These are phyloP conservation scores for Nakazawaea wickerhamii DNA, from an alignment of 805 yeast species.

Conservation along the genomic window DNA sequence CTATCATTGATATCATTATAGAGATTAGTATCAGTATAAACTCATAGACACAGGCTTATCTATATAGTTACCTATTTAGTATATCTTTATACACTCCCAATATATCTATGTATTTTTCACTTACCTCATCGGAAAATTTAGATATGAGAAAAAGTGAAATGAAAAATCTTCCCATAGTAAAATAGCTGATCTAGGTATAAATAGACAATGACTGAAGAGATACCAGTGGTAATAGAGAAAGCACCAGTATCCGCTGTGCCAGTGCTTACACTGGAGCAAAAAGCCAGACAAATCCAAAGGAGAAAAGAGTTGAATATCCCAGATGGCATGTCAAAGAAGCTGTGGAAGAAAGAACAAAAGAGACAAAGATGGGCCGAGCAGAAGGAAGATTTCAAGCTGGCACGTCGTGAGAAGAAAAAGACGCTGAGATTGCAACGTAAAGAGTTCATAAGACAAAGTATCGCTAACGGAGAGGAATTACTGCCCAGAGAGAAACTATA, in stretches of 20 bases:
- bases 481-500: slow-evolving; percentile 26
- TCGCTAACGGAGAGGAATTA: slow-evolving; percentile 34
- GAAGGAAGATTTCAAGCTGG: slow-evolving; percentile 53
- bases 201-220: neutral
- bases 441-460: slow-evolving; percentile 28
- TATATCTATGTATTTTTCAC: no score
- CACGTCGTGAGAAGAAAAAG: slow-evolving; percentile 51
- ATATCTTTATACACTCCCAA: no score
- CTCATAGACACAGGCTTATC: no score
- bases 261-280: neutral
- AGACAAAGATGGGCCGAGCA: slow-evolving; percentile 54
- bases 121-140: no score
- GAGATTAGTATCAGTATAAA: no score
- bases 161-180: no score
- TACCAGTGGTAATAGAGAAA: neutral
- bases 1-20: no score
- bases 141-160: no score
- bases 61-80: no score
- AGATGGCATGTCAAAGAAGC: slow-evolving; percentile 81
- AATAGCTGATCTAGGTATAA: no score
- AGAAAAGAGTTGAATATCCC: slow-evolving; percentile 40
- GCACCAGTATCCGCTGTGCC: no score
- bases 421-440: slow-evolving; percentile 27
- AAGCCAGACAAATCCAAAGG: neutral
- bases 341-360: slow-evolving; percentile 72